Base-by-base conservation (phyloP, 2,329 filamentous ascomycete genomes). In the Beauveria brongniartii region DNA sequence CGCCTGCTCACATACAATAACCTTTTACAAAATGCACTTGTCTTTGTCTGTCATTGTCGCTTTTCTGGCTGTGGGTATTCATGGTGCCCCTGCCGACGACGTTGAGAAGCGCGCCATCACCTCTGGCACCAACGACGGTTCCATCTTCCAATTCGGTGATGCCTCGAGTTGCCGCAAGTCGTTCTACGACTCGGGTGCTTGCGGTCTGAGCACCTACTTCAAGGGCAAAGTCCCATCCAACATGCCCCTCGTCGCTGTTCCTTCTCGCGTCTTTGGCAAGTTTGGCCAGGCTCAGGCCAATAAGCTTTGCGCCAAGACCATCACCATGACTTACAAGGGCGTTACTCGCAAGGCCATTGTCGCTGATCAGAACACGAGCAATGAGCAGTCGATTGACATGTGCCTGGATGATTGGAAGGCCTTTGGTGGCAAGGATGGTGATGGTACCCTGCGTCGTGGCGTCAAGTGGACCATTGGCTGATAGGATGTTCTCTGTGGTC, bases 321-420 rank as follows among this genome's bases (percentile, higher is more conserved):
- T 63, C 52, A 63, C 61, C 28, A 59, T 63, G 61, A 63, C 56
- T 1, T 59, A 63, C 56, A 55, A 56, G 50, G 61, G 61, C 9
- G 61, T 60, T 2, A 63, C 61, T 3, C 50, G 59, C 55, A 55
- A 52, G 14, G 65, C 65, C 3, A 50, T 67, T 9, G 62, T 61
- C 3, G 64, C 65, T 9, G 59, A 66, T 24, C 59, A 62, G 48
- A 65, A 65, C 62, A 64, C 54, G 22, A 66, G 64, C 30, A 52
- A 67, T 64, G 68, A 71, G 52, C 65, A 66, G 56, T 63, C 62
- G 16, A 61, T 67, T 28, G 61, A 63, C 22, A 63, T 63, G 61
- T 63, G 61, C 20, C 46, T 63, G 16, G 56, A 51, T n/a, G 52
- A 59, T 26, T 63, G 61, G 61, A 55, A 60, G 56, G 61, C 61